These are phyloP conservation scores for Lachnellula subtilissima DNA, from an alignment of 2,329 filamentous ascomycete genomes.

Conservation along the genomic window DNA sequence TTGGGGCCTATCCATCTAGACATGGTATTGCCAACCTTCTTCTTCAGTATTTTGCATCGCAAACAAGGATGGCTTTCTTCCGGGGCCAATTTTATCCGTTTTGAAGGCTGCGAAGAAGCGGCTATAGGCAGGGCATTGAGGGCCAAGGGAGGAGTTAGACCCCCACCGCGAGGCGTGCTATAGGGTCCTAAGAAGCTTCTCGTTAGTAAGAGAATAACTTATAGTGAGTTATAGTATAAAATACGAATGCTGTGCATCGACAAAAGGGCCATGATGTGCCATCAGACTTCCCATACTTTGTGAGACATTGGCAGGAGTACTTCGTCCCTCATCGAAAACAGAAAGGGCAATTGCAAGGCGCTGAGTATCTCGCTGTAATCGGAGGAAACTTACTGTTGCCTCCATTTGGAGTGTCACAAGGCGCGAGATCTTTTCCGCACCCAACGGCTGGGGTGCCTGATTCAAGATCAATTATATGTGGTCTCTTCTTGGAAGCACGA, in stretches of 20 bases:
- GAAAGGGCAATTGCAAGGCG: no score
- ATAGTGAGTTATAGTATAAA: no score
- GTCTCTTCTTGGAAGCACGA: not conserved
- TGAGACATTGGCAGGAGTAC: no score
- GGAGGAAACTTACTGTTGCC: no score
- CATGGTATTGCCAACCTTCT: conserved; percentile 3
- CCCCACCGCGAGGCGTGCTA: not conserved
- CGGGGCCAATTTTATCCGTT: conserved; percentile 2
- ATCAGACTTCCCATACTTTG: no score
- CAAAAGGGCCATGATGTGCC: no score
- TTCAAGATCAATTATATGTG: not conserved
- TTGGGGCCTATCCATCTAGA: not conserved
- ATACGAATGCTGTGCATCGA: no score
- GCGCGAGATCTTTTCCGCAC: not conserved
- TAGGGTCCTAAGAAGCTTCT: no score
- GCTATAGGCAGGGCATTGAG: not conserved
- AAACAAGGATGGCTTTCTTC: conserved; percentile 11
- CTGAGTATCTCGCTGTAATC: no score
- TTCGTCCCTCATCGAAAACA: no score
- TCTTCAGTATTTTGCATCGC: conserved; percentile 18
- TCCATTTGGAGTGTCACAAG: not conserved
- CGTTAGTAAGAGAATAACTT: no score
- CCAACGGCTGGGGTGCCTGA: not conserved
- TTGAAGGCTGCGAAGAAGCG: conserved; percentile 1
- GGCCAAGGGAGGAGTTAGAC: not conserved